Evolutionary conservation across 2,329 filamentous ascomycete species (phyloP).

Genomic region (Colletotrichum chlorophyti): DNA sequence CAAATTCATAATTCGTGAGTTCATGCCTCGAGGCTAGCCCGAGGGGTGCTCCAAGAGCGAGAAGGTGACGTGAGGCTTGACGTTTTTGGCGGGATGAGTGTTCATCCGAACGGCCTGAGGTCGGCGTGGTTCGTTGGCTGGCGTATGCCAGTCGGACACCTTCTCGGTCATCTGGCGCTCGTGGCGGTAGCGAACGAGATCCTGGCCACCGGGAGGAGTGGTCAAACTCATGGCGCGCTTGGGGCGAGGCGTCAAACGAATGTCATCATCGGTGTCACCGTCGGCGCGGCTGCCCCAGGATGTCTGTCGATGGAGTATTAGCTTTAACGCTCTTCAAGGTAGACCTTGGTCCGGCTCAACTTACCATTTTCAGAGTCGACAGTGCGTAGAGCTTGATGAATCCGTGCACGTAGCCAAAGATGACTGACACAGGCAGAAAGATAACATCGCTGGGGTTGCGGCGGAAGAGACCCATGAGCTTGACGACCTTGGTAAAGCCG

Average conservation of each 20-base stretch:
- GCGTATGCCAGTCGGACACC: slow-evolving; percentile 21
- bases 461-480: slow-evolving; percentile 85
- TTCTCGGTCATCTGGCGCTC: slow-evolving; percentile 46
- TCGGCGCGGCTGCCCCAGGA: slow-evolving; percentile 95
- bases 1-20: slow-evolving; percentile 27
- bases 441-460: slow-evolving; percentile 83
- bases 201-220: slow-evolving; percentile 49
- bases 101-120: slow-evolving; percentile 22
- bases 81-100: slow-evolving; percentile 23
- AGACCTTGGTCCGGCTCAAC: slow-evolving; percentile 40
- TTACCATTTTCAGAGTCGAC: slow-evolving; percentile 82
- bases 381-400: slow-evolving; percentile 90
- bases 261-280: slow-evolving; percentile 82
- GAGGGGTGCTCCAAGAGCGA: slow-evolving; percentile 17
- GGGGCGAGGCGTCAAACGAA: slow-evolving; percentile 65
- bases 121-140: slow-evolving; percentile 23
- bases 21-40: neutral
- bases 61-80: slow-evolving; percentile 27
- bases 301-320: slow-evolving; percentile 63
- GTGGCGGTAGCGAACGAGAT: slow-evolving; percentile 53
- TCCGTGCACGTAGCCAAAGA: slow-evolving; percentile 94
- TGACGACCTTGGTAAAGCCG: slow-evolving; percentile 85
- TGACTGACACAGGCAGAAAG: slow-evolving; percentile 82
- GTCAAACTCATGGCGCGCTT: slow-evolving; percentile 49
- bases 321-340: neutral